These are phyloP conservation scores for Fragaria iinumae DNA, from an alignment of 306 rosid species.

Conservation along the genomic window DNA sequence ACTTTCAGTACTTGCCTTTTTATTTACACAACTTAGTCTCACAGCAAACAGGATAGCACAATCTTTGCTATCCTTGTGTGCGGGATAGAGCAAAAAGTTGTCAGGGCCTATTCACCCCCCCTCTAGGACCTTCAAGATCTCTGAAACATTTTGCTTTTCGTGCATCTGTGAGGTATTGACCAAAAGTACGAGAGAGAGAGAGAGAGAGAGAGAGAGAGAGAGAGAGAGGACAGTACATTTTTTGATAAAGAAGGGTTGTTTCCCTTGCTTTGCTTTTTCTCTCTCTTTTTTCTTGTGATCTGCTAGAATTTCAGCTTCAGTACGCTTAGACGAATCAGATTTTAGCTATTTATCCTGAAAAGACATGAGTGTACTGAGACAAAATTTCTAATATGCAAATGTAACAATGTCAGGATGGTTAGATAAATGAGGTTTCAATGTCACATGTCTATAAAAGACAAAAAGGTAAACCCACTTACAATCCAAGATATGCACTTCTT, in stretches of 20 bases:
- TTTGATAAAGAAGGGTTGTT: constrained; percentile 80
- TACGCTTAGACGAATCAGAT: constrained; percentile 43
- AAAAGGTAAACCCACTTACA: constrained; percentile 41
- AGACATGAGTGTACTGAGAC: background rate
- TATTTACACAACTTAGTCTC: no score
- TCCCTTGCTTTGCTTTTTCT: constrained; percentile 80
- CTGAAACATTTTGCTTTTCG: no score
- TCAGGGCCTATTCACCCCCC: no score
- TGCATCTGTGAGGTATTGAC: background rate
- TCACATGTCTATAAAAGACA: background rate
- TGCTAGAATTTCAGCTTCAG: constrained; percentile 53
- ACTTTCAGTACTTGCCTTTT: no score
- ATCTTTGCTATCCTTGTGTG: no score
- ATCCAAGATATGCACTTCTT: constrained; percentile 58
- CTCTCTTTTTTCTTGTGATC: constrained; percentile 79
- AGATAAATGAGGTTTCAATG: background rate
- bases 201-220: background rate
- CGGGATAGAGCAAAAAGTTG: no score
- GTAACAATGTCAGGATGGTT: background rate
- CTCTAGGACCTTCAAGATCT: background rate
- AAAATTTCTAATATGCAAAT: constrained; percentile 20
- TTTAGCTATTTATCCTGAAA: constrained; percentile 72
- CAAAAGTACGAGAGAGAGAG: background rate
- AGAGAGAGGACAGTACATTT: constrained; percentile 47
- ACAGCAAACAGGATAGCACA: no score